phyloP scores from a whole-genome alignment of 2,329 filamentous ascomycete genomes.

The Phyllosticta citribraziliensis region DNA sequence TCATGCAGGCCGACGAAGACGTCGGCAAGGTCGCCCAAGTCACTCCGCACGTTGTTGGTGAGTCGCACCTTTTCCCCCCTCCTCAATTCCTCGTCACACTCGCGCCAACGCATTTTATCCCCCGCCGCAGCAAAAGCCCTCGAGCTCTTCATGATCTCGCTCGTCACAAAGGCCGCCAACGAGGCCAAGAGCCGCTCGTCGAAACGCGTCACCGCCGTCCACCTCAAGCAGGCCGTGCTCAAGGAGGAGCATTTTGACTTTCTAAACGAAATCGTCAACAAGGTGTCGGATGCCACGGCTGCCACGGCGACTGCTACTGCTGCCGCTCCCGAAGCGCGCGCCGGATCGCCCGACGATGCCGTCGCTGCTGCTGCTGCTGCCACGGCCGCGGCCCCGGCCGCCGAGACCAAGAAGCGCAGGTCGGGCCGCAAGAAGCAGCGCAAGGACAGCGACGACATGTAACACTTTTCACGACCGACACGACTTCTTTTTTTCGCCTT shows the following conservation, averaged over 20 bases:
- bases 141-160: conserved; percentile 93
- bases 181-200: conserved; percentile 74
- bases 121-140: conserved; percentile 65
- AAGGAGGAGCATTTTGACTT: conserved; percentile 93
- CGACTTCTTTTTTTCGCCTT: background rate
- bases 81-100: background rate
- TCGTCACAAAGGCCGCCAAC: conserved; percentile 79
- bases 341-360: conserved; percentile 34
- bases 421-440: conserved; percentile 28
- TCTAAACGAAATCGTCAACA: conserved; percentile 77
- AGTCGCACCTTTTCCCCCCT: conserved; percentile 21
- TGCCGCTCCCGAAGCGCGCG: conserved; percentile 28
- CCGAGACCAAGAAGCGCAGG: conserved; percentile 37
- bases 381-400: background rate
- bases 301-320: background rate
- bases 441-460: conserved; percentile 29
- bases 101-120: background rate
- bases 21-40: conserved; percentile 98
- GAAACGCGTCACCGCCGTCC: conserved; percentile 79
- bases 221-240: conserved; percentile 84
- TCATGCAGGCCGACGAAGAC: conserved; percentile 98
- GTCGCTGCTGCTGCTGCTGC: background rate
- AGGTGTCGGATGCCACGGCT: conserved; percentile 57
- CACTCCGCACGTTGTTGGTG: conserved; percentile 83
- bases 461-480: conserved; percentile 8